A percentile compares a stretch with the other conserved stretches of the same genome.
These are phyloP conservation scores for Hevea brasiliensis DNA, from an alignment of 345 rosid genomes.

Conservation along the genomic window DNA sequence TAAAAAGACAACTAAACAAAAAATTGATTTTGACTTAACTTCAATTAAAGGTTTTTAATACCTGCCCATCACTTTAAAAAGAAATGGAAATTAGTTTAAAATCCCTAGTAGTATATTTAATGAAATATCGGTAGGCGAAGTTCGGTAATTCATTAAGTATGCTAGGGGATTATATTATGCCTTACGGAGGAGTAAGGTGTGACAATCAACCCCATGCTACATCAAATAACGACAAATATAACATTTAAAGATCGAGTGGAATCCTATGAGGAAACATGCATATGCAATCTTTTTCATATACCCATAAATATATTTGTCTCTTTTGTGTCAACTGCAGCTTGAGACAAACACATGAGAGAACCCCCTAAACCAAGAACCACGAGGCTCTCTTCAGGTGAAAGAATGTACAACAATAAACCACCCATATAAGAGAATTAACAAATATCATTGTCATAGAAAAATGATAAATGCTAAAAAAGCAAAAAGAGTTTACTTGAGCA, in stretches of 20 bases:
- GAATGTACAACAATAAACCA: background rate
- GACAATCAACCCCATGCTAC: constrained; percentile 97
- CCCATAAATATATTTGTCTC: background rate
- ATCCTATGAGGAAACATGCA: no score
- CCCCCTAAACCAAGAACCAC: background rate
- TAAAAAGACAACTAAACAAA: no score
- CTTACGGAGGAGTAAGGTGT: no score
- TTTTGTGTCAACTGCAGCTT: background rate
- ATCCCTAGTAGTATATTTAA: no score
- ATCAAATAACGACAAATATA: constrained; percentile 17
- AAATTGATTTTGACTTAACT: no score
- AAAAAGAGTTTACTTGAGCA: background rate
- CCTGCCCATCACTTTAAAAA: no score
- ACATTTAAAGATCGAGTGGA: background rate
- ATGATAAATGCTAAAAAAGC: background rate
- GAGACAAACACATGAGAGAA: background rate
- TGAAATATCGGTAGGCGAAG: no score
- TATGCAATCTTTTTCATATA: background rate
- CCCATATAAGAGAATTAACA: background rate
- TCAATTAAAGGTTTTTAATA: no score
- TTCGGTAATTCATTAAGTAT: no score
- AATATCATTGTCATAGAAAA: background rate
- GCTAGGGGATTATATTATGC: no score
- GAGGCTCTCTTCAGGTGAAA: background rate
- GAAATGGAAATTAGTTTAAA: no score